Evolutionary conservation across 1,139 yeast genomes (phyloP).

Genomic region (Hyphopichia buzzinii): DNA sequence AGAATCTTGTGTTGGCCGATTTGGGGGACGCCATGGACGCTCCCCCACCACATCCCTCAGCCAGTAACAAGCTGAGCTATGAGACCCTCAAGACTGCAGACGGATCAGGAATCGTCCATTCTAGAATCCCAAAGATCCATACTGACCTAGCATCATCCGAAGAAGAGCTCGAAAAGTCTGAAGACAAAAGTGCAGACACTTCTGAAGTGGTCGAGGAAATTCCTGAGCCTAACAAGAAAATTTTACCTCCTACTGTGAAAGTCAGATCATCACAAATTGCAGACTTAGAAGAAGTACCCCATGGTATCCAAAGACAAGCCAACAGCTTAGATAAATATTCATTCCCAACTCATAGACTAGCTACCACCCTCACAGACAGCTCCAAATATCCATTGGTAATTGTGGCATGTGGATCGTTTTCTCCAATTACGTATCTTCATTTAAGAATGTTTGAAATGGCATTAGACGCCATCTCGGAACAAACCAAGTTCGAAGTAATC

Average conservation of each 20-base stretch:
- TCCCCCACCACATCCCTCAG: slow-evolving; percentile 58
- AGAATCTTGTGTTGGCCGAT: slow-evolving; percentile 75
- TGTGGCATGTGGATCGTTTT: slow-evolving; percentile 96
- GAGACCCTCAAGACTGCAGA: slow-evolving; percentile 4
- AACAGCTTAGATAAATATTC: slow-evolving; percentile 60
- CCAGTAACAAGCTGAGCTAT: slow-evolving; percentile 7
- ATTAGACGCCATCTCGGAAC: slow-evolving; percentile 87
- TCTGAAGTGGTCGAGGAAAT: neutral
- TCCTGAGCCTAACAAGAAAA: slow-evolving; percentile 8
- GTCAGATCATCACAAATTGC: slow-evolving; percentile 76
- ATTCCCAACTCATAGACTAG: slow-evolving; percentile 85
- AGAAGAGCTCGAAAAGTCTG: slow-evolving; percentile 5
- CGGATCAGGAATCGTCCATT: slow-evolving; percentile 17
- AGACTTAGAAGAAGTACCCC: slow-evolving; percentile 94
- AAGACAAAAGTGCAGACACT: neutral
- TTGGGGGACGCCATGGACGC: slow-evolving; percentile 69
- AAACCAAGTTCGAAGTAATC: slow-evolving; percentile 87
- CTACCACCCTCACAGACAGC: slow-evolving; percentile 67
- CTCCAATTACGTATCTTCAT: slow-evolving; percentile 93
- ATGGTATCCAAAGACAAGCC: slow-evolving; percentile 88
- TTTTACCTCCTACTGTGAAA: slow-evolving; percentile 44
- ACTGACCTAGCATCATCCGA: slow-evolving; percentile 37
- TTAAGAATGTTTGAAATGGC: slow-evolving; percentile 99
- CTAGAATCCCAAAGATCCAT: slow-evolving; percentile 43
- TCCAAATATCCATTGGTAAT: slow-evolving; percentile 85